Evolutionary conservation across 108 stramenopile genomes (phyloP), one percentile per base, ranked within the genome.

Genomic region (Asterionellopsis glacialis): DNA sequence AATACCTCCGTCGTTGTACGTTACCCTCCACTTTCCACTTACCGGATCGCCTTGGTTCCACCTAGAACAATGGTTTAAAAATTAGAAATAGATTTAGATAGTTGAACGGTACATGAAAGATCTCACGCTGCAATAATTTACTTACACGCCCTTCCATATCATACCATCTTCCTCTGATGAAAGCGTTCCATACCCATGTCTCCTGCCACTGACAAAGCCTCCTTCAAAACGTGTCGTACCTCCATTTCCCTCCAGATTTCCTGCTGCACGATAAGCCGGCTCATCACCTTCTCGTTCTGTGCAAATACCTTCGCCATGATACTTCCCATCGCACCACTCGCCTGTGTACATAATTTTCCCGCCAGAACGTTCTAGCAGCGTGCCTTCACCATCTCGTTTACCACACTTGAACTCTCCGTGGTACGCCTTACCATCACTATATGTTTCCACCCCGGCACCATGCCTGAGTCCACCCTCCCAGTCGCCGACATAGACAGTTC

Each of bases 341-440:
- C 80, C 80, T 13, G 44, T 41, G 38, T 70, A 70, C 39, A 57
- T 40, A 26, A 40, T n/a, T 57, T 57, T 40, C 27, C 55, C 33
- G 23, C 13, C 33, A 10, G 38, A 11, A 41, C 56, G 59, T 64
- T 71, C 72, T 10, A 76, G 51, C 69, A 73, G 73, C 21, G 69
- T 68, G 16, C 80, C 80, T 23, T 67, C 63, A n/a, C 80, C 80
- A 23, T 81, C 61, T 33, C 72, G 67, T 18, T 42, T 22, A 0
- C 80, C 80, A 26, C 56, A 51, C 23, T 40, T 51, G 52, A 76
- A 81, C 12, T 74, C 51, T 15, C 80, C 80, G n/a, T 75, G 64
- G 50, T 77, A 81, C 10, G 16, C 51, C 16, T 16, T 11, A 51
- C 51, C 51, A 19, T 51, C 51, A 19, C 51, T 51, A 11, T n/a